phyloP scores from a whole-genome alignment of 2,329 filamentous ascomycete genomes.

The Microdochium paspali region DNA sequence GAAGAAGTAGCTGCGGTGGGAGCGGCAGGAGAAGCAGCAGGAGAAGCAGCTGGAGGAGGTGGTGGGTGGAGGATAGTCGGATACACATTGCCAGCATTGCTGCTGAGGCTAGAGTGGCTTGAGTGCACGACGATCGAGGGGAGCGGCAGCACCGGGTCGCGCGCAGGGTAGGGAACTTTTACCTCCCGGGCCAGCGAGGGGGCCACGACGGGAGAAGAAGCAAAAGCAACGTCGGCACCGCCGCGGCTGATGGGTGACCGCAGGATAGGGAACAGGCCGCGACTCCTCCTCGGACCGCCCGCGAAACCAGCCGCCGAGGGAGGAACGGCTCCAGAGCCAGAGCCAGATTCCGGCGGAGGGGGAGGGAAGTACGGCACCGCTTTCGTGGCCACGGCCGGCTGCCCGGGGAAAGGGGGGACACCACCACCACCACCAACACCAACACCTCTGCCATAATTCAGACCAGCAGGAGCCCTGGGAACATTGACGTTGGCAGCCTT shows the following conservation, averaged over 20 bases:
- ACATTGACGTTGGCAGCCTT: neutral
- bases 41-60: neutral
- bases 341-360: neutral
- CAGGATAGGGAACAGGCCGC: neutral
- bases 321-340: neutral
- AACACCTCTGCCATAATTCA: neutral
- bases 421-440: neutral
- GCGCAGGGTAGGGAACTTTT: neutral
- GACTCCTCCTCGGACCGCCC: neutral
- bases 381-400: neutral
- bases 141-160: conserved; percentile 3
- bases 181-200: no score
- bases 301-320: neutral
- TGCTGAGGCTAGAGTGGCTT: no score
- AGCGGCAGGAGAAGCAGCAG: neutral
- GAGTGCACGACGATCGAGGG: conserved; percentile 1
- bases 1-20: neutral
- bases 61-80: no score
- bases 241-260: neutral
- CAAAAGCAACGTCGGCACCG: neutral
- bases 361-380: neutral
- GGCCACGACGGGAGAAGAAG: neutral
- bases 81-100: no score
- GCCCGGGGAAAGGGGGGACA: neutral
- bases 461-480: no score